Base-by-base conservation (phyloP, 352 stramenopile genomes). In the Globisporangium orthogonon region DNA sequence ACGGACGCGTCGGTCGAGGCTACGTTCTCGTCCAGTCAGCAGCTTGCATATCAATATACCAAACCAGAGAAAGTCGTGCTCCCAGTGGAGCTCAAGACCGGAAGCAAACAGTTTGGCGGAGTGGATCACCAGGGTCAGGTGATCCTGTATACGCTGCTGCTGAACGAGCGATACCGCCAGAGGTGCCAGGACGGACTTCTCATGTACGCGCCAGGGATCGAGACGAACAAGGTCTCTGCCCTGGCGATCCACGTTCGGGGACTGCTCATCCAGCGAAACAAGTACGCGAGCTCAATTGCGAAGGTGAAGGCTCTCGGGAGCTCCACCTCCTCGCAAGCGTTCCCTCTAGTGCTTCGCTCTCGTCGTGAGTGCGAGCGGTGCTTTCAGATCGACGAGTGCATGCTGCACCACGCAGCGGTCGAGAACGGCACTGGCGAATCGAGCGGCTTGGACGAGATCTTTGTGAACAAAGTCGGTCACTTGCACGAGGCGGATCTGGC, bases 61-160 rank as follows among this genome's bases (percentile, higher is more conserved):
- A n/a, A 29, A 15, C 4, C 52, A n/a, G 49, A n/a, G 48, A 59
- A 54, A 29, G 50, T 68, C 15, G 70, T 91, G n/a, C 23, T 90
- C 3, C 79, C 84, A 15, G 31, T 97, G 7, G 88, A 97, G 53
- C 70, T 97, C 10, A 97, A 97, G 65, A 97, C 87, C 17, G 89
- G 89, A 11, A 95, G 78, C 50, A 86, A 89, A 54, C 59, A 59
- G 40, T 87, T 82, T 47, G 57, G 56, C 15, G 63, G 67, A 7
- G 61, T 73, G 7, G 72, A 92, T 29, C 82, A 94, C 53, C 70
- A 83, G 46, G 87, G 80, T 11, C 88, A 97, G 82, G 86, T 97
- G 14, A 91, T 96, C 37, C 51, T 96, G 41, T 96, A 97, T 49
- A 95, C 82, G 5, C 61, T 97, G 28, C 62, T 97, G 35, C 57